These are phyloP conservation scores for Panellus pusillus DNA, from an alignment of 768 basidiomycete genomes.

Conservation along the genomic window DNA sequence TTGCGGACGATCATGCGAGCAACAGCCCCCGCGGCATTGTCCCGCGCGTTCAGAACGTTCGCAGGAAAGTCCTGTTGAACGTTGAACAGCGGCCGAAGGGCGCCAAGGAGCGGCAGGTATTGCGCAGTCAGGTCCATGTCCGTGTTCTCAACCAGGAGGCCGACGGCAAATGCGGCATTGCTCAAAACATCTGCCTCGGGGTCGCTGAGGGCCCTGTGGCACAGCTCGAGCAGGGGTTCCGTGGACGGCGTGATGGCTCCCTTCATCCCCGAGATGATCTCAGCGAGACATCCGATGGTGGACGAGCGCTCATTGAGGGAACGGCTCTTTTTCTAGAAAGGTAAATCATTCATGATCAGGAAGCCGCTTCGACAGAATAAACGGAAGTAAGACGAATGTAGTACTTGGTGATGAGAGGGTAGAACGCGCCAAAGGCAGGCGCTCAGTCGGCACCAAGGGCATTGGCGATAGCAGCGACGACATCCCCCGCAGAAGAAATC, in stretches of 20 bases:
- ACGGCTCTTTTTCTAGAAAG: constrained; percentile 76
- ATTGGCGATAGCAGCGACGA: constrained; percentile 85
- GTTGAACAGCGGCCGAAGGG: constrained; percentile 80
- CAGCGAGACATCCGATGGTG: constrained; percentile 90
- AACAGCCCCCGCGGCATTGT: constrained; percentile 96
- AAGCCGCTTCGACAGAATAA: background rate
- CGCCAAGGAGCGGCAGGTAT: constrained; percentile 73
- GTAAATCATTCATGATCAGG: background rate
- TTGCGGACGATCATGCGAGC: constrained; percentile 85
- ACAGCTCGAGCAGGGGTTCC: constrained; percentile 75
- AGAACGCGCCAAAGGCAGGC: constrained; percentile 81
- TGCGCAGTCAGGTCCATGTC: constrained; percentile 79
- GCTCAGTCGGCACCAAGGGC: constrained; percentile 85
- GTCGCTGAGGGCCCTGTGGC: constrained; percentile 81
- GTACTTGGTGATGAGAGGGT: constrained; percentile 87
- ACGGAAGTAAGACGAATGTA: constrained; percentile 51
- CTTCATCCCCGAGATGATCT: constrained; percentile 94
- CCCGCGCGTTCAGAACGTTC: constrained; percentile 78
- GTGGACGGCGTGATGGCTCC: constrained; percentile 82
- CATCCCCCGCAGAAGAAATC: constrained; percentile 90
- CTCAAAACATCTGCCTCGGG: constrained; percentile 90
- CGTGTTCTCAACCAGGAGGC: constrained; percentile 88
- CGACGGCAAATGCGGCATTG: constrained; percentile 93
- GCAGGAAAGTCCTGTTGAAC: constrained; percentile 62
- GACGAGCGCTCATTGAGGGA: constrained; percentile 91